phyloP scores from a whole-genome alignment of 805 yeast genomes.

The Ogataea trehaloabstinens region DNA sequence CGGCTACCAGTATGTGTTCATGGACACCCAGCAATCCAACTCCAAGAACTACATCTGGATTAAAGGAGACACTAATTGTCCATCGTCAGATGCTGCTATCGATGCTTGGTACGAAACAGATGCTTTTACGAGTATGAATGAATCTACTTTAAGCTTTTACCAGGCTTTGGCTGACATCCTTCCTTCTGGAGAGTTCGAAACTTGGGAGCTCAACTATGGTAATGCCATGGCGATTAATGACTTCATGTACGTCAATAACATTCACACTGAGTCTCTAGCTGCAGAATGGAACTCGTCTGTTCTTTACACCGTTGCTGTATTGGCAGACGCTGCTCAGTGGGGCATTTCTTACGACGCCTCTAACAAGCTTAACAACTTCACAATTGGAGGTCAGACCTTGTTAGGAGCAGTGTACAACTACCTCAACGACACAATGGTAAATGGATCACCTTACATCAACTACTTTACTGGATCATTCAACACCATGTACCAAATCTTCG shows the following conservation, averaged over 20 bases:
- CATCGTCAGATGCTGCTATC: slow-evolving; percentile 35
- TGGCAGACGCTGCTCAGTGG: slow-evolving; percentile 42
- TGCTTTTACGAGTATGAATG: slow-evolving; percentile 32
- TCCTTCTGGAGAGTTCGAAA: slow-evolving; percentile 27
- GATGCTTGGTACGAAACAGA: slow-evolving; percentile 28
- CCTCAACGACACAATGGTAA: slow-evolving; percentile 36
- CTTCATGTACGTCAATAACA: slow-evolving; percentile 37
- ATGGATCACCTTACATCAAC: slow-evolving; percentile 37
- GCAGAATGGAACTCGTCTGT: slow-evolving; percentile 32
- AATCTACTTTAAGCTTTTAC: slow-evolving; percentile 38
- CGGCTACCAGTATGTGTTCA: slow-evolving; percentile 47
- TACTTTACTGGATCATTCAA: slow-evolving; percentile 46
- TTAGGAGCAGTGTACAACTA: slow-evolving; percentile 34
- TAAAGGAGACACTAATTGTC: slow-evolving; percentile 43
- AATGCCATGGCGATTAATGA: slow-evolving; percentile 42
- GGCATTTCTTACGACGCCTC: slow-evolving; percentile 32
- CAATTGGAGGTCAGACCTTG: slow-evolving; percentile 43
- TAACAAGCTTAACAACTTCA: slow-evolving; percentile 28
- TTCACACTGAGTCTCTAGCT: slow-evolving; percentile 41
- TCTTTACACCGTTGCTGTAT: slow-evolving; percentile 30
- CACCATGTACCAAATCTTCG: slow-evolving; percentile 41
- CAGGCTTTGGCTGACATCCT: slow-evolving; percentile 32
- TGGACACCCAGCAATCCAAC: slow-evolving; percentile 34
- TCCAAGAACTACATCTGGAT: slow-evolving; percentile 40
- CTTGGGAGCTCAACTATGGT: slow-evolving; percentile 34